Base-by-base conservation (phyloP, 1,139 yeast genomes). In the Geotrichum aggregatum region DNA sequence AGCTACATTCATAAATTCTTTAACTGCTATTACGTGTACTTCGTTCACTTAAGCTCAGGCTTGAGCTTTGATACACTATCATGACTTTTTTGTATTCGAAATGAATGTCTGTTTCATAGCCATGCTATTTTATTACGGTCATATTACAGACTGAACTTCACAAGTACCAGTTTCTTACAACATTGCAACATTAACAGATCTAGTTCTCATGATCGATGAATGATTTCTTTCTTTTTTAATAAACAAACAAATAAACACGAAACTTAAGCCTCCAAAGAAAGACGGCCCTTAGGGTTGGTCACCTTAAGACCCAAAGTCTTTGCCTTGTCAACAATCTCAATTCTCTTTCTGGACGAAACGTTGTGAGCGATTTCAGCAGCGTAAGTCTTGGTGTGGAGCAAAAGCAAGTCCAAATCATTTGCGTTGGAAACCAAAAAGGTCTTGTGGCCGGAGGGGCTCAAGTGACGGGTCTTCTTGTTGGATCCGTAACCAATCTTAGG, bases 401-500 rank as follows among this genome's bases (percentile, higher is more conserved):
- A 82, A 75, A 94, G 83, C 68, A 89, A 85, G 74, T 94, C 98
- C 76, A 94, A 86, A 74, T 92, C 98, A 75, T 82, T 81, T 64
- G 83, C 72, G 87, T 94, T 94, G 75, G 86, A 82, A 69, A 94
- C 97, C 70, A 89, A 79, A 83, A 85, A 87, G 70, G 87, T 84
- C 84, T 89, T 92, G 95, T 87, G 96, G 74, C 99, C 99, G 63
- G 96, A 87, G 75, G 98, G 96, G 74, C 82, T 78, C 81, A 92
- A 74, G 83, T 83, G 88, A 79, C 85, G 89, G 75, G 98, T 92
- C 83, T 84, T 88, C 83, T 89, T 92, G 96, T 92, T 89, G 70
- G 98, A 89, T 78, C 98, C 98, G 83, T 87, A 94, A 82, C 99
- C 99, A 72, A 94, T 91, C 82, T 87, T 91, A 82, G 99, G 99